Evolutionary conservation across 2,329 filamentous ascomycete species (phyloP), one percentile per base, ranked within the genome.

Genomic region (Trichophyton verrucosum): DNA sequence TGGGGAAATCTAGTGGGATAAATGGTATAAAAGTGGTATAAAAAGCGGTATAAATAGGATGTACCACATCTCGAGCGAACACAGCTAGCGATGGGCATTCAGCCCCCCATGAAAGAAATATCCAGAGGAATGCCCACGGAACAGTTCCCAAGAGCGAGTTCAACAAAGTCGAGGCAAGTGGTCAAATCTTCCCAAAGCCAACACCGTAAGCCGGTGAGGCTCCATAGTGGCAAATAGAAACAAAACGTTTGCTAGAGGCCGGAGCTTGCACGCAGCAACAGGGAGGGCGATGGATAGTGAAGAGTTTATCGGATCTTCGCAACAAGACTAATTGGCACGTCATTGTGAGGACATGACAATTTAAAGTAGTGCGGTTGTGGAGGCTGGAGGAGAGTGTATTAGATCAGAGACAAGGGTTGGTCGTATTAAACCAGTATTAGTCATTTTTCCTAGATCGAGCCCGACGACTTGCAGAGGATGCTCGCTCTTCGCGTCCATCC

Each of bases 281-380:
- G 44, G 17, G 44, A 58, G 30, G 55, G 58, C 64, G 65, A 68
- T 67, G 67, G 72, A 73, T 73, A 69, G 65, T 36, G 66, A 70
- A 72, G 69, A 67, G 64, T 68, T 53, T 59, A 66, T 68, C 81
- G 68, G 66, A 82, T 96, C 81, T 96, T 80, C 89, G 91, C 91
- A 95, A 87, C 86, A 84, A 88, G 91, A 96, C 91, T 94, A 86
- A 91, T 94, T 86, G 87, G 85, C 89, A 91, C 84, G 83, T 85
- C 86, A 92, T 82, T 82, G 87, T 81, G 78, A 82, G 80, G 79
- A 80, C 82, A 82, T 91, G 89, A 83, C 89, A 95, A 94, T 91
- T 96, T 88, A 96, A 95, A 87, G 88, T 88, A 87, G 88, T 92
- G 90, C 90, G 88, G 27, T 47, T 20, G 24, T 27, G 24, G 24